Conservation (phyloP, 768 basidiomycete genomes). For the Hygrophoropsis aurantiaca region DNA sequence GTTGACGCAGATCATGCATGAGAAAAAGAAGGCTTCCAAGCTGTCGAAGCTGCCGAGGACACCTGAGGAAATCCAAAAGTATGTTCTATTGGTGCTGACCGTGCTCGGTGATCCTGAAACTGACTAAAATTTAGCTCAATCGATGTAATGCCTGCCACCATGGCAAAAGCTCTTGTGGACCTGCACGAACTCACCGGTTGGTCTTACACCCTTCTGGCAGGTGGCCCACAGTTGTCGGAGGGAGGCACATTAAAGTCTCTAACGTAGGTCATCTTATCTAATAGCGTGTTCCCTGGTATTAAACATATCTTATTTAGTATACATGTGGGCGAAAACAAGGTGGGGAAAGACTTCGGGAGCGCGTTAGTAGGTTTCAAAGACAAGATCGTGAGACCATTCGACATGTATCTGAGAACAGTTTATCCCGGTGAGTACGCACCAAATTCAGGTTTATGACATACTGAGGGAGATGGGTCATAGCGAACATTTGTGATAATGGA, state of each 20-base stretch:
- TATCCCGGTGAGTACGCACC: no score
- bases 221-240: not conserved
- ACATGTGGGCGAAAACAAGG: not conserved
- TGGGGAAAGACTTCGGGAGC: not conserved
- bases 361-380: not conserved
- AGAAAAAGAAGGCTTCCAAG: no score
- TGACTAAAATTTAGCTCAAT: no score
- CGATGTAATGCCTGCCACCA: not conserved
- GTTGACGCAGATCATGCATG: no score
- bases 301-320: not conserved
- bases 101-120: no score
- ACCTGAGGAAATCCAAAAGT: no score
- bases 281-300: no score
- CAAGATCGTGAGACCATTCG: not conserved
- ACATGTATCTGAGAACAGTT: not conserved
- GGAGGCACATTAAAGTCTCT: not conserved
- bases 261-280: not conserved
- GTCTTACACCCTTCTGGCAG: constrained; percentile 1
- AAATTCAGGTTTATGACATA: no score
- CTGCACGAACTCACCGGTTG: not conserved
- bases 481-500: no score
- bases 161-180: not conserved
- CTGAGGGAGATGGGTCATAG: no score
- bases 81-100: no score
- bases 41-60: no score